Conservation (phyloP, 2,329 filamentous ascomycete genomes). For the Thermomyces lanuginosus region DNA sequence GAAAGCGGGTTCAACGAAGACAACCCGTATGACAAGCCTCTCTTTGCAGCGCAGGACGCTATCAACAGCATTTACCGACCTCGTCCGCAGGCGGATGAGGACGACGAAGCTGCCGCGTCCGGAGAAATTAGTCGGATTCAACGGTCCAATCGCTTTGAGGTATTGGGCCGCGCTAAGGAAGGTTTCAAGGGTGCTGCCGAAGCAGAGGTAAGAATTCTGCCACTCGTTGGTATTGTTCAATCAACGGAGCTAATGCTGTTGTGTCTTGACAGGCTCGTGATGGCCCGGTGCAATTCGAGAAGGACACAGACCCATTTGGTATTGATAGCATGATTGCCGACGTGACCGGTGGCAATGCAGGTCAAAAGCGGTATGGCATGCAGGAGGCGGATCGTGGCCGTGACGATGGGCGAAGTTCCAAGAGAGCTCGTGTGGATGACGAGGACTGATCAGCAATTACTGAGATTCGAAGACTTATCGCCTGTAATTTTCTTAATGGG, state of each 20-base stretch:
- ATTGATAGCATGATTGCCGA: constrained; percentile 88
- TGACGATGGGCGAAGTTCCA: constrained; percentile 61
- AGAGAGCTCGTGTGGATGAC: constrained; percentile 59
- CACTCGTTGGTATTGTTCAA: background rate
- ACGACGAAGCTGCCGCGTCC: constrained; percentile 62
- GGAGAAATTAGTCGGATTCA: constrained; percentile 77
- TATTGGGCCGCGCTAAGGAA: constrained; percentile 62
- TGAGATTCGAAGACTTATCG: too few relatives aligned
- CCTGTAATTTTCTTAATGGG: too few relatives aligned
- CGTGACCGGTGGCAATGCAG: constrained; percentile 43
- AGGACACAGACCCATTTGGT: constrained; percentile 81
- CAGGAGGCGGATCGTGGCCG: constrained; percentile 35
- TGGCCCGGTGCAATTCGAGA: constrained; percentile 92
- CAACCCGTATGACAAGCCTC: constrained; percentile 88
- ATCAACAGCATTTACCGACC: constrained; percentile 89
- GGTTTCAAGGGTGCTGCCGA: constrained; percentile 75
- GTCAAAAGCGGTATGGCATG: constrained; percentile 30
- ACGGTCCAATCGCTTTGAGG: constrained; percentile 73
- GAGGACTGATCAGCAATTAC: too few relatives aligned
- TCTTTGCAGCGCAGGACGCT: constrained; percentile 90
- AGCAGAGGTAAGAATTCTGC: constrained; percentile 47
- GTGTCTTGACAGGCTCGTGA: constrained; percentile 45
- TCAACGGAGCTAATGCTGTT: constrained; percentile 2
- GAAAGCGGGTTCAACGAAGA: constrained; percentile 92
- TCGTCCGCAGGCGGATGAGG: constrained; percentile 52